Conservation (phyloP, 2,329 filamentous ascomycete species). For the Pestalotiopsis sp. region DNA sequence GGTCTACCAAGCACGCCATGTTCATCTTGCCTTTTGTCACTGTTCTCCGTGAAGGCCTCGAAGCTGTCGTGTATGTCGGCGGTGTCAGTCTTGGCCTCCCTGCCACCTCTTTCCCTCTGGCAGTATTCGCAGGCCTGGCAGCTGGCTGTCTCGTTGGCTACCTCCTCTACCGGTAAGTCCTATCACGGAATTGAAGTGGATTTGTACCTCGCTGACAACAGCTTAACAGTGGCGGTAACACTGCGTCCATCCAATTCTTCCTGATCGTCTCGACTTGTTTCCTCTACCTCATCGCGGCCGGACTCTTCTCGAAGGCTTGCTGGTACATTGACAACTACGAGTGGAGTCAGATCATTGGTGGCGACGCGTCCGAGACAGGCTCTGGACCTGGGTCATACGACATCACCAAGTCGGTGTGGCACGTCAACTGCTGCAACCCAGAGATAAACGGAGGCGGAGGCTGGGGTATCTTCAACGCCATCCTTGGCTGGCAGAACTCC, state of each 20-base stretch:
- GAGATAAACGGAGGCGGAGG: conserved; percentile 72
- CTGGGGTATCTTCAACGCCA: conserved; percentile 86
- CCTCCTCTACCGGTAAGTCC: conserved; percentile 73
- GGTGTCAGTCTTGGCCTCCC: conserved; percentile 79
- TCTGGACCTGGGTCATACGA: conserved; percentile 77
- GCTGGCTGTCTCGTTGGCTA: conserved; percentile 72
- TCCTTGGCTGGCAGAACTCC: conserved; percentile 87
- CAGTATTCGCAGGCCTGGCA: conserved; percentile 71
- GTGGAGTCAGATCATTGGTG: conserved; percentile 68
- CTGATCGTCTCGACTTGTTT: conserved; percentile 82
- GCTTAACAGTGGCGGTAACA: conserved; percentile 57
- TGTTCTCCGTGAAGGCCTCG: conserved; percentile 82
- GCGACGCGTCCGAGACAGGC: conserved; percentile 53
- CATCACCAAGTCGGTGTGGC: conserved; percentile 78
- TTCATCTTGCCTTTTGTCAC: conserved; percentile 86
- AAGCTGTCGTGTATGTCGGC: conserved; percentile 84
- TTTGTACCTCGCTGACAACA: neutral
- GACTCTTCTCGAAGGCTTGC: conserved; percentile 76
- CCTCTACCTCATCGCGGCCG: conserved; percentile 81
- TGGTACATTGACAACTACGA: conserved; percentile 74
- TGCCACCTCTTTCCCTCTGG: conserved; percentile 75
- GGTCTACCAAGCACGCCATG: conserved; percentile 80
- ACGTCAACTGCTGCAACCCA: conserved; percentile 83
- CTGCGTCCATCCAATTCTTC: conserved; percentile 73
- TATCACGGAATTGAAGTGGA: too few relatives aligned